A percentile compares a stretch with the other conserved stretches of the same genome.
phyloP scores from a whole-genome alignment of 2,329 filamentous ascomycete species.

The Calonectria honghensis region DNA sequence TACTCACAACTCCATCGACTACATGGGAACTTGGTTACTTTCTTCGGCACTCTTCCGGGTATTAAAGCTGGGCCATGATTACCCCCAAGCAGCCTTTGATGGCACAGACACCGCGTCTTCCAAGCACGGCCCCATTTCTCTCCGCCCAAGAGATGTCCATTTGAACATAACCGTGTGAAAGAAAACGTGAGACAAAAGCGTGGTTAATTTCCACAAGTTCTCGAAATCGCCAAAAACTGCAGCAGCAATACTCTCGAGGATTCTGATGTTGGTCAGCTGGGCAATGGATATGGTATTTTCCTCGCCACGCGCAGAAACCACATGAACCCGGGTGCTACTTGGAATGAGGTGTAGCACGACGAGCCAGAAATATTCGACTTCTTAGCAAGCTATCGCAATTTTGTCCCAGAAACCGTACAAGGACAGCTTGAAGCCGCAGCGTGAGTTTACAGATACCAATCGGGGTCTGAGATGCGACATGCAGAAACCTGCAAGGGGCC shows the following conservation, averaged over 20 bases:
- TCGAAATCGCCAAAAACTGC: not conserved
- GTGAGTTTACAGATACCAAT: not conserved
- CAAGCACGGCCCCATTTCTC: not conserved
- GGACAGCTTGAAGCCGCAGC: not conserved
- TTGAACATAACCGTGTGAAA: no score
- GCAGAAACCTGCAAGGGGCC: not conserved
- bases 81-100: not conserved
- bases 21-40: not conserved
- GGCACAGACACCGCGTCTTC: not conserved
- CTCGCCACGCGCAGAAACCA: not conserved
- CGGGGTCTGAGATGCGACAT: not conserved
- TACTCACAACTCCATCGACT: not conserved
- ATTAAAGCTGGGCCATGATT: not conserved
- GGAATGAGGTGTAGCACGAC: slow-evolving; percentile 6
- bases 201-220: not conserved
- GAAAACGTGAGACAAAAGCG: not conserved
- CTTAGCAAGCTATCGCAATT: not conserved
- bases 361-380: not conserved
- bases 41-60: not conserved
- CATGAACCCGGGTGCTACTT: not conserved
- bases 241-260: not conserved
- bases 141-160: no score
- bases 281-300: not conserved
- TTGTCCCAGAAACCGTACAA: not conserved
- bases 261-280: not conserved